These are phyloP conservation scores for Penicillium goetzii DNA, from an alignment of 495 filamentous ascomycete species.

Conservation along the genomic window DNA sequence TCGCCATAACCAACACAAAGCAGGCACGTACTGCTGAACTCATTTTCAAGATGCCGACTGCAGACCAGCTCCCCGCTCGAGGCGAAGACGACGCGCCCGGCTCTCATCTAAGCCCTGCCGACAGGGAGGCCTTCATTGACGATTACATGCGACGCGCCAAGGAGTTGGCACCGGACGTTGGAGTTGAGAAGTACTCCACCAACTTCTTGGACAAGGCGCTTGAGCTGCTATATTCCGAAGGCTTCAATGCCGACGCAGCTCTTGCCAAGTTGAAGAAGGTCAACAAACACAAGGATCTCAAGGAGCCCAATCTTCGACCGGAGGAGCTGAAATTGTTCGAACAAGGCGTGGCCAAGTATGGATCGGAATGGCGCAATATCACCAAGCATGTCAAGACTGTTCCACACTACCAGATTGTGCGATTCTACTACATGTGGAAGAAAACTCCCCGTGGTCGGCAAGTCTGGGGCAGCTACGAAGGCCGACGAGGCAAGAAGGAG, in stretches of 20 bases:
- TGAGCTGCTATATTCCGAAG: conserved; percentile 69
- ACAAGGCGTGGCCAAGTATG: conserved; percentile 87
- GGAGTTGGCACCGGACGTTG: conserved; percentile 60
- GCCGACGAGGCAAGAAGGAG: conserved; percentile 86
- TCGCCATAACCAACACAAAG: conserved; percentile 52
- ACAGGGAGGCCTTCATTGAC: conserved; percentile 62
- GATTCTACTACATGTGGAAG: conserved; percentile 98
- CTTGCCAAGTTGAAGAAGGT: conserved; percentile 68
- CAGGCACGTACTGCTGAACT: conserved; percentile 57
- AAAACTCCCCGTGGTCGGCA: conserved; percentile 83
- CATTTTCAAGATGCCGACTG: conserved; percentile 55
- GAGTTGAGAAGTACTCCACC: conserved; percentile 69
- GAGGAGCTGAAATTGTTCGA: conserved; percentile 88
- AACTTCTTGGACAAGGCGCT: conserved; percentile 89
- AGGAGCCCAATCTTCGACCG: conserved; percentile 78
- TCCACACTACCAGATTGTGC: conserved; percentile 75
- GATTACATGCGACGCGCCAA: conserved; percentile 75
- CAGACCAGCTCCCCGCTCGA: conserved; percentile 46
- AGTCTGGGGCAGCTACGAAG: conserved; percentile 87
- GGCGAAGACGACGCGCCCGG: conserved; percentile 53
- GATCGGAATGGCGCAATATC: conserved; percentile 84
- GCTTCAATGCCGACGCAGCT: conserved; percentile 73
- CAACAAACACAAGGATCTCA: conserved; percentile 74
- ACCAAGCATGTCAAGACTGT: conserved; percentile 79
- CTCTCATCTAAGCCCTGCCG: conserved; percentile 41